phyloP scores from a whole-genome alignment of 331 rosid species.

The Acacia concinna region DNA sequence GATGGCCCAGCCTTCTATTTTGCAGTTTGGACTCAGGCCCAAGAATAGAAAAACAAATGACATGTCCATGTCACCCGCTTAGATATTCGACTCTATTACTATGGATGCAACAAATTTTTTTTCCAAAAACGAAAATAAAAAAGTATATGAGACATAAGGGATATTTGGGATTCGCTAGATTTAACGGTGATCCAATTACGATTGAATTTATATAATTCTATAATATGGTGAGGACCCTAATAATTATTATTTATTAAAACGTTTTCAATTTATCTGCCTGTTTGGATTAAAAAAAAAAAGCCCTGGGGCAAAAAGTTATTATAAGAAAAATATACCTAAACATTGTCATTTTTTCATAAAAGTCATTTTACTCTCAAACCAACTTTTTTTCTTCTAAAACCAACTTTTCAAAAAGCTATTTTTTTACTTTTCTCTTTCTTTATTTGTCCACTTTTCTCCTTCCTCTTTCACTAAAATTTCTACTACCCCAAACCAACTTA shows the following conservation, averaged over 20 bases:
- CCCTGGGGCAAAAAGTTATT: too few species aligned
- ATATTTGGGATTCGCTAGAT: neutral
- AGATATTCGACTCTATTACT: neutral
- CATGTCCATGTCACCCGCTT: too few species aligned
- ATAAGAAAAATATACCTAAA: too few species aligned
- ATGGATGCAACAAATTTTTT: neutral
- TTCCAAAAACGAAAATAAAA: neutral
- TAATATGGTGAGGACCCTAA: neutral
- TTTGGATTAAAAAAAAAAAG: too few species aligned
- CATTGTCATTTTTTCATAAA: too few species aligned
- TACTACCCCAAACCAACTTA: too few species aligned
- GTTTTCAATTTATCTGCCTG: neutral
- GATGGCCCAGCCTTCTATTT: neutral
- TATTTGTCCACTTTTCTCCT: too few species aligned
- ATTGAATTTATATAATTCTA: neutral
- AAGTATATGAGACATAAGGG: neutral
- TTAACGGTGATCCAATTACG: neutral
- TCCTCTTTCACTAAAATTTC: too few species aligned
- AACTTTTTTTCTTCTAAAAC: too few species aligned
- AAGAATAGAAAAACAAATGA: neutral
- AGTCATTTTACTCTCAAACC: too few species aligned
- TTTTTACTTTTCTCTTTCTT: too few species aligned
- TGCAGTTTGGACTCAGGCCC: neutral
- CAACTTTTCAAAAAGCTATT: too few species aligned
- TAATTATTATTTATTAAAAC: neutral